Base-by-base conservation (phyloP, 176 grass and related monocot genomes). In the Canna indica region DNA sequence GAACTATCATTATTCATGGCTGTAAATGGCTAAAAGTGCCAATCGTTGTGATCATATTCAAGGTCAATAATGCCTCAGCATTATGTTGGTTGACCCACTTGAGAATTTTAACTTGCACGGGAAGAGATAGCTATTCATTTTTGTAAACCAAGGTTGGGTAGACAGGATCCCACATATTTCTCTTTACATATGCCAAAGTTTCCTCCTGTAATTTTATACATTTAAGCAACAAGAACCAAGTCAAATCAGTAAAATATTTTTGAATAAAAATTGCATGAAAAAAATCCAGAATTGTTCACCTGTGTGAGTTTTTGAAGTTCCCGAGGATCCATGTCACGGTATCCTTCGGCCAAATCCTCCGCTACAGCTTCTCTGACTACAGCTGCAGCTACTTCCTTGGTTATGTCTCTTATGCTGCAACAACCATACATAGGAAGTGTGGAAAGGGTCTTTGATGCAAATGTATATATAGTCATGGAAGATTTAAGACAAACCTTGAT, bases 81-180 rank as follows among this genome's bases (percentile, higher is more conserved):
- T 24, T 0, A n/a, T 30, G 25, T 60, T 5, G 12, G 28, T 30
- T 30, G 28, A 4, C 58, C 26, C 58, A 60, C 58, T 60, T 28
- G 11, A 30, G 9, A 39, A 66, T 44, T 9, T 25, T 66, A 38
- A 16, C 20, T 36, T 66, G 20, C 35, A 41, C 10, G 25, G 3
- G 39, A 66, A 16, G 25, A 34, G 63, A 39, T 24, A 32, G 1
- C 59, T 76, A 99, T 39, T 99, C 89, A 59, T 72, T 80, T 79
- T 83, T 99, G 78, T 99, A 99, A 46, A 99, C 85, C 77, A 93
- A 81, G 60, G 86, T 99, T 77, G 94, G 84, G 78, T 99, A 99
- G 7, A 67, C 75, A 71, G 89, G 94, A 78, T 68, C 85, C 89
- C 94, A 99, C 89, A 99, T 99, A 70, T 88, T 99, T 10, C 75